Evolutionary conservation across 1,284 basidiomycete species (phyloP).

Genomic region (Cryptococcus sp.): DNA sequence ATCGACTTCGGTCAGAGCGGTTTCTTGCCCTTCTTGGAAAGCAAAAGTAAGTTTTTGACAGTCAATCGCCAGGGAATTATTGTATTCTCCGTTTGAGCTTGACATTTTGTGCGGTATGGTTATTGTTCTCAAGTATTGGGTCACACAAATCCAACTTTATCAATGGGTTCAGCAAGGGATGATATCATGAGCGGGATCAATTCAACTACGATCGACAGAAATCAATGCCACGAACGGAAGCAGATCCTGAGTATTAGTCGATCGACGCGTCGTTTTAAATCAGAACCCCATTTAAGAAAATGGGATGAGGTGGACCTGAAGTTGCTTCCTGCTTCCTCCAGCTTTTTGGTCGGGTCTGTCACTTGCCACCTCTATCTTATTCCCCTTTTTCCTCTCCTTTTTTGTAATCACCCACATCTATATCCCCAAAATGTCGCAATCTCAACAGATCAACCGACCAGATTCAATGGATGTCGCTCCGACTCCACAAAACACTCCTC

Average conservation of each 20-base stretch:
- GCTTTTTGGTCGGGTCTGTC: neutral
- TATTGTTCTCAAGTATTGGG: neutral
- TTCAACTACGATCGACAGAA: too few relatives aligned
- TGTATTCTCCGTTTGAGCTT: neutral
- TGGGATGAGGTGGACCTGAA: neutral
- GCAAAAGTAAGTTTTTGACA: conserved; percentile 61
- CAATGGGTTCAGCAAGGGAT: neutral
- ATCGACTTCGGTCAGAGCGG: conserved; percentile 61
- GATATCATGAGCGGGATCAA: too few relatives aligned
- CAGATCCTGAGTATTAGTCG: too few relatives aligned
- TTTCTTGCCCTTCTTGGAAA: conserved; percentile 50
- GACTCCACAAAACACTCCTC: conserved; percentile 75
- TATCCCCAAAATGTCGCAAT: conserved; percentile 33
- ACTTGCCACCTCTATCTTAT: neutral
- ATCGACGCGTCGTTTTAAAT: too few relatives aligned
- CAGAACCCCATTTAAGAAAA: too few relatives aligned
- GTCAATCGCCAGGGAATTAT: conserved; percentile 50
- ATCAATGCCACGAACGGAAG: too few relatives aligned
- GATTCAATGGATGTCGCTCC: conserved; percentile 54
- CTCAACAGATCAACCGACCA: conserved; percentile 35
- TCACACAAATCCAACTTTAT: neutral
- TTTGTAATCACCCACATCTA: neutral
- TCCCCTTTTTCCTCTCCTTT: neutral
- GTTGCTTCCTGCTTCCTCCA: neutral
- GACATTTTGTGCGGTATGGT: neutral